A percentile compares a stretch with the other conserved stretches of the same genome.
Conservation (phyloP, 75 land plant genomes). For the Picea sitchensis region DNA sequence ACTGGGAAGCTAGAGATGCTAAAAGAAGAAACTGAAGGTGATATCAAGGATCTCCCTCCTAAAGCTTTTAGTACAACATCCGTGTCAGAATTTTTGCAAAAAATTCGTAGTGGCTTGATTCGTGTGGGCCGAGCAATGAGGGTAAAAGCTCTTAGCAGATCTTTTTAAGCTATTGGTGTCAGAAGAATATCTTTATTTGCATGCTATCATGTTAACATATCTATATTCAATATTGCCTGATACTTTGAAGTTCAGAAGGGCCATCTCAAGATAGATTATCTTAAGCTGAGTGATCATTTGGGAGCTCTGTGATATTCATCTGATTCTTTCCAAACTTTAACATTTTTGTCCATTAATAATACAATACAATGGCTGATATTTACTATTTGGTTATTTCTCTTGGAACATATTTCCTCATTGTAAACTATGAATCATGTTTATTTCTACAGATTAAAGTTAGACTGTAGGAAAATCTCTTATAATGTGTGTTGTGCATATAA, state of each 20-base stretch:
- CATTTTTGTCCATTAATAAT: background rate
- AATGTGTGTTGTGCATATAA: no score
- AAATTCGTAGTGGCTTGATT: constrained; percentile 11
- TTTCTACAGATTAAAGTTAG: no score
- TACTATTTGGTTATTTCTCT: background rate
- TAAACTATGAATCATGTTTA: background rate
- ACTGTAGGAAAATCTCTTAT: no score
- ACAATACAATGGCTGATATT: background rate
- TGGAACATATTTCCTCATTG: background rate
- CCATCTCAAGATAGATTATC: background rate
- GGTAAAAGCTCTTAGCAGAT: background rate
- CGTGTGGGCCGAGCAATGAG: constrained; percentile 6
- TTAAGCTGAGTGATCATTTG: background rate
- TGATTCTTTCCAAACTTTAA: background rate
- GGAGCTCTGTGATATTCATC: background rate
- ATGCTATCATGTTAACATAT: background rate
- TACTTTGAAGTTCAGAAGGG: background rate
- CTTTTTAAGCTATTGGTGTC: background rate
- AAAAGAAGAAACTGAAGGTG: constrained; percentile 49
- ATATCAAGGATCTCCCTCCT: constrained; percentile 15
- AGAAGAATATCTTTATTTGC: background rate
- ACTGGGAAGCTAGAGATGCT: constrained; percentile 23
- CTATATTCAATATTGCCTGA: background rate
- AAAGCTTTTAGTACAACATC: constrained; percentile 21
- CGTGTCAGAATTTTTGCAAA: constrained; percentile 19